Base-by-base conservation (phyloP, 805 yeast genomes). In the Kluyveromyces siamensis region DNA sequence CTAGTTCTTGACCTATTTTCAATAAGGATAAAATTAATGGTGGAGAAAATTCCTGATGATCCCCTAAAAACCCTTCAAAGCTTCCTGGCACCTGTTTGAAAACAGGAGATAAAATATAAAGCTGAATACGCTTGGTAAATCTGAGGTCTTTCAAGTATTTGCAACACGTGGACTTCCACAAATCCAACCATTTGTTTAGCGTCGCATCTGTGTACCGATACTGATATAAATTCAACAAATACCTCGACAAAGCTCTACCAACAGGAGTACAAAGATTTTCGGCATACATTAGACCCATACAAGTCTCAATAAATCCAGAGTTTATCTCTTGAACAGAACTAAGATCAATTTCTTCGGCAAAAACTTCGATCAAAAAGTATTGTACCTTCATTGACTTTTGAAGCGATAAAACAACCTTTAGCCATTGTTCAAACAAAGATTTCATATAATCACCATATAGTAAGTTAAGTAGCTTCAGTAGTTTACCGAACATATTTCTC, bases 181-280 rank as follows among this genome's bases (percentile, higher is more conserved):
- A 45, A 0, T 55, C 46, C 6, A 77, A 56, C 87, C 88, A 84
- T 7, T 51, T 45, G 4, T 41, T 39, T 1, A 58, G 42, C 9
- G 35, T 27, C 3, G 55, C 44, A 5, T 53, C 43, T 10, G 59
- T 60, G 17, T 55, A 53, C 46, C 61, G 66, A n/a, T 63, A 56
- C 25, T 47, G 56, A 50, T 71, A 71, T 6, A 70, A 50, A 40
- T 65, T 65, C 37, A 68, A 60, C 47, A 74, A 58, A 1, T 78
- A 50, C 0, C 73, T 58, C 7, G 70, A 69, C 1, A 83, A 49
- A 16, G 81, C 72, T 57, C 79, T 83, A n/a, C 85, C 81, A 17
- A 80, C 72, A 2, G 83, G 75, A 51, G 80, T 84, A 0, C 93
- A 83, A 48, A 87, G 61, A 0, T 87, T 76, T 54, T 77, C 80